Evolutionary conservation across 2,329 filamentous ascomycete species (phyloP).

Genomic region (Penicillium fuscoglaucum): DNA sequence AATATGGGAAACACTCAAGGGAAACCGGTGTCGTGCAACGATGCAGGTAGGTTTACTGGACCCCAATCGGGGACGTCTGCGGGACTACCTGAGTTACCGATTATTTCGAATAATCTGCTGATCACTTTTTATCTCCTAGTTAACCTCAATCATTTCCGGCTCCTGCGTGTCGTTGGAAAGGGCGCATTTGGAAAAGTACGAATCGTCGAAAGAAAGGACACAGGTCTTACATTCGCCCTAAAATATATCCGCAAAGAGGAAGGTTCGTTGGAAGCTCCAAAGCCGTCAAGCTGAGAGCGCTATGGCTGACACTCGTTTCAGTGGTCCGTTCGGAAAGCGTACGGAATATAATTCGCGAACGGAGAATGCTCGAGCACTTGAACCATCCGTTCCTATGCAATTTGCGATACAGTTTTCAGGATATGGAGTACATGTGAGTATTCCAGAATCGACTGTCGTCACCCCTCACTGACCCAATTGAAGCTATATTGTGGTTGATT

Average conservation of each 20-base stretch:
- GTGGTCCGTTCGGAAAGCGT: slow-evolving; percentile 97
- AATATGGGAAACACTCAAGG: slow-evolving; percentile 92
- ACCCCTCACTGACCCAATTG: slow-evolving; percentile 25
- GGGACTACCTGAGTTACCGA: neutral
- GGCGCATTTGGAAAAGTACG: slow-evolving; percentile 98
- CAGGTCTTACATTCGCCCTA: slow-evolving; percentile 85
- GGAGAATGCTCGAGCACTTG: slow-evolving; percentile 95
- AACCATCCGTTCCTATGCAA: slow-evolving; percentile 99
- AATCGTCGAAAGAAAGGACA: slow-evolving; percentile 97
- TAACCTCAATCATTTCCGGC: slow-evolving; percentile 94
- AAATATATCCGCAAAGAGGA: slow-evolving; percentile 99
- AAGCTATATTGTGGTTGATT: slow-evolving; percentile 88
- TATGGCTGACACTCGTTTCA: slow-evolving; percentile 44
- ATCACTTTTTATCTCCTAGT: slow-evolving; percentile 54
- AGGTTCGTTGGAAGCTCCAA: slow-evolving; percentile 48
- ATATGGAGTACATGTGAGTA: slow-evolving; percentile 93
- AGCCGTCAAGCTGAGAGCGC: neutral
- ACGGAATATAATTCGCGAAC: slow-evolving; percentile 94
- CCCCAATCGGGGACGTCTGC: neutral
- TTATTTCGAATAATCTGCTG: slow-evolving; percentile 17
- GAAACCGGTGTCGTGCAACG: slow-evolving; percentile 87
- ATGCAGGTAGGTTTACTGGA: slow-evolving; percentile 71
- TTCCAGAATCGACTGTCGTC: neutral
- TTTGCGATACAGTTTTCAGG: slow-evolving; percentile 97
- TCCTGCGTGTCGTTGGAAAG: slow-evolving; percentile 92